Base-by-base conservation (phyloP, 495 filamentous ascomycete genomes). In the Aspergillus sclerotiicarbonarius region DNA sequence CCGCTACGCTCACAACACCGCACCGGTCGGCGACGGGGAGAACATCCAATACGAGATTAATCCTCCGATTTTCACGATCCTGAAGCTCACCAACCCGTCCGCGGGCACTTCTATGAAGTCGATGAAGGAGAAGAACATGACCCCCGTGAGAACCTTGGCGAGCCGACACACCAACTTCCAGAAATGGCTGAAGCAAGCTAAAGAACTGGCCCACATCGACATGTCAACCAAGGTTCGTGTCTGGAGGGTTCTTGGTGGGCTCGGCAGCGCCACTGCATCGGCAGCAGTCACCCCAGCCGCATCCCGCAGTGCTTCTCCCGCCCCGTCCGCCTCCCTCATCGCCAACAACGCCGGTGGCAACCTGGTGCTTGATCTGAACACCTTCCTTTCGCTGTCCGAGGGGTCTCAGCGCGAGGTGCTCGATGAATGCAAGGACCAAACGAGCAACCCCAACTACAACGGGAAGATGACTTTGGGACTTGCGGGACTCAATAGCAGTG, bases 41-140 rank as follows among this genome's bases (percentile, higher is more conserved):
- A 92, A 96, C 54, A 68, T 96, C 8, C 81, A 89, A 64, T 93
- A 88, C 62, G 94, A 98, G 68, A 77, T 89, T 32, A 82, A 92
- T 63, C 95, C 92, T 18, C 91, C 90, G 1, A 81, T 96, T 19
- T 90, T 96, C 72, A 92, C 87, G 1, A 82, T 98, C 44, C 83
- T 95, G 62, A 91, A 92, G 60, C 76, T 98, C 9, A 81, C 83
- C 62, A 81, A 82, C 56, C 73, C 72, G 35, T 77, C 79, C 18
- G 68, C 75, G n/a, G 80, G 71, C 8, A 83, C 80, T n/a, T 82
- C 87, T 6, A 76, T 80, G 13, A 79, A 86, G 58, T 68, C 78
- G 2, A 64, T 90, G 56, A 84, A 85, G 56, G 77, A 81, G 62
- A 87, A 83, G 64, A 80, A 76, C 19, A 71, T 79, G 10, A 76